A percentile compares a stretch with the other conserved stretches of the same genome.
Conservation (phyloP, 1,284 basidiomycete genomes). For the Boletellus deceptivus region DNA sequence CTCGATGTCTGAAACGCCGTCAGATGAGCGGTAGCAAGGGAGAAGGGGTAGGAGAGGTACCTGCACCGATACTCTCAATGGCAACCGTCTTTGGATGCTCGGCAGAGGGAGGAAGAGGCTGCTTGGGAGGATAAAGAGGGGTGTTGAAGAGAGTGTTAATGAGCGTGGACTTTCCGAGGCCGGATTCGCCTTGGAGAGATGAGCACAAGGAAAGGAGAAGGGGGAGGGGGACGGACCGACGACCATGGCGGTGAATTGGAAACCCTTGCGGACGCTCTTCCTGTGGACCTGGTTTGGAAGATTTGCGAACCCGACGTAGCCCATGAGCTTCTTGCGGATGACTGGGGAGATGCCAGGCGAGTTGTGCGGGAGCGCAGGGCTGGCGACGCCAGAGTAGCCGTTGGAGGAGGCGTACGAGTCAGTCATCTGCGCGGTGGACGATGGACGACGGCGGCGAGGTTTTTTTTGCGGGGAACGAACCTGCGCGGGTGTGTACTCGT, state of each 20-base stretch:
- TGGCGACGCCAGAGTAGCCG: conserved; percentile 58
- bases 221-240: conserved; percentile 67
- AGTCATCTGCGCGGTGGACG: conserved; percentile 51
- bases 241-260: conserved; percentile 96
- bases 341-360: conserved; percentile 51
- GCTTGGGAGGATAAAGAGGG: conserved; percentile 85
- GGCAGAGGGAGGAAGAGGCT: conserved; percentile 76
- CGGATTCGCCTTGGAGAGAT: conserved; percentile 79
- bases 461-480: conserved; percentile 50
- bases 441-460: conserved; percentile 34
- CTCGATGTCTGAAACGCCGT: conserved; percentile 83
- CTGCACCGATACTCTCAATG: conserved; percentile 95
- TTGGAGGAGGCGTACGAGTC: conserved; percentile 62
- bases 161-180: conserved; percentile 95
- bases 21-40: conserved; percentile 15
- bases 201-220: conserved; percentile 19
- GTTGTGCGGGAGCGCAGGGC: conserved; percentile 53
- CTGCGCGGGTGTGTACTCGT: conserved; percentile 18
- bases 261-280: conserved; percentile 93
- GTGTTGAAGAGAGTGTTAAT: conserved; percentile 98
- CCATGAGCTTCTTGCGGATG: conserved; percentile 90
- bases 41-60: conserved; percentile 41
- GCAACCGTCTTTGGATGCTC: conserved; percentile 91
- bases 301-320: conserved; percentile 89
- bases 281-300: conserved; percentile 97